Base-by-base conservation (phyloP, 805 yeast genomes). In the Zygosaccharomyces kombuchaensis region DNA sequence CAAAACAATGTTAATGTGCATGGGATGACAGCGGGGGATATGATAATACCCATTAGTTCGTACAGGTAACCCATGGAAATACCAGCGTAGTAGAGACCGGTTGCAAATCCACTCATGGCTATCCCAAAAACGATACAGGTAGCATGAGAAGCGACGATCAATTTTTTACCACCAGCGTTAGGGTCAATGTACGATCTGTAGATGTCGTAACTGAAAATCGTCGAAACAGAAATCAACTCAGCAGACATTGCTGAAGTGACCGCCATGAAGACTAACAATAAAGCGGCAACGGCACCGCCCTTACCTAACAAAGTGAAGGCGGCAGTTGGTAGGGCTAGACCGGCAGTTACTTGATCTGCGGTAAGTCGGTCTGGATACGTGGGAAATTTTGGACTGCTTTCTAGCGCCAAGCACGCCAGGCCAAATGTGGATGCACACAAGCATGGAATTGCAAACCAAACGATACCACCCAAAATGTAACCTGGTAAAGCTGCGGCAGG, bases 181-280 rank as follows among this genome's bases (percentile, higher is more conserved):
- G 95, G 95, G 59, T 87, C 80, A 58, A 88, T 69, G 67, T 89
- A 88, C 21, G 81, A 76, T 68, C 87, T 80, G 78, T 84, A 89
- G 50, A 89, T 73, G 68, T 89, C 96, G 57, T 87, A 89, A 36
- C 96, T 85, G 71, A 81, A 77, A 49, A 89, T 79, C 2, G 96
- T 83, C 3, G 95, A 84, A 14, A 87, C 90, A 2, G 96, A 84
- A 60, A 89, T 86, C 58, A 89, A 77, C 66, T 89, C 96, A 31
- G 96, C 91, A 26, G 95, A 85, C 77, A 87, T 80, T 21, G 96
- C 96, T 39, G 95, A 84, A 0, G 96, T 89, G 35, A 85, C 91
- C 21, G 96, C 96, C 90, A 87, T 85, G 66, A 89, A 89, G 9
- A 88, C 78, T 72, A 89, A 68, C 27, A 89, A 64, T 52, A 89